Percentiles rank a stretch among this genome's conserved stretches.
phyloP scores from a whole-genome alignment of 768 basidiomycete species.

The Saitozyma podzolica region DNA sequence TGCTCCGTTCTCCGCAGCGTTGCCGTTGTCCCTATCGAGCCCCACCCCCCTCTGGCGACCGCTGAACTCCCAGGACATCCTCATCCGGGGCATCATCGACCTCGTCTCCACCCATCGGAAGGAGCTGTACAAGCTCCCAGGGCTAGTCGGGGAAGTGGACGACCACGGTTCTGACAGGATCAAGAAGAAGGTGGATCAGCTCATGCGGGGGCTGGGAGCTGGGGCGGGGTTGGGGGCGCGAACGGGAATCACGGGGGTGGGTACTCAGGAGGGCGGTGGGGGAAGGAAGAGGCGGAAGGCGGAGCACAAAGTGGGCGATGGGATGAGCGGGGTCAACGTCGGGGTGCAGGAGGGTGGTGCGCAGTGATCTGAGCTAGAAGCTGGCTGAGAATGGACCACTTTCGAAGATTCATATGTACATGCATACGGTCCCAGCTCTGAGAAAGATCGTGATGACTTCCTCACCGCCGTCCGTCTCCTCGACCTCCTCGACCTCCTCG shows the following conservation, averaged over 20 bases:
- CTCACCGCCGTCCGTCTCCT: too few relatives aligned
- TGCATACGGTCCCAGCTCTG: neutral
- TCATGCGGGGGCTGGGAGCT: neutral
- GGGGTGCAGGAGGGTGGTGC: too few relatives aligned
- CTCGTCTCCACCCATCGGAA: neutral
- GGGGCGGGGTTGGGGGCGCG: neutral
- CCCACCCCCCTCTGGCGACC: neutral
- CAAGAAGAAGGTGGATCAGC: constrained; percentile 3
- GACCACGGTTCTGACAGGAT: constrained; percentile 9
- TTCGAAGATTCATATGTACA: neutral
- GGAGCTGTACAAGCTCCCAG: constrained; percentile 7
- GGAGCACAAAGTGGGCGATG: too few relatives aligned
- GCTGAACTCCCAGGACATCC: neutral
- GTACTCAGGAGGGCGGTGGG: too few relatives aligned
- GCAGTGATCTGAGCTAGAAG: too few relatives aligned
- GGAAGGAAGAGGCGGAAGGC: too few relatives aligned
- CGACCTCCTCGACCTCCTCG: too few relatives aligned
- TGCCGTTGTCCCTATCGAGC: neutral
- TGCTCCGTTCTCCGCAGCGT: too few relatives aligned
- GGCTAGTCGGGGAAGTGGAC: constrained; percentile 13
- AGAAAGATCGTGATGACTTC: too few relatives aligned
- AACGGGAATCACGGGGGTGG: too few relatives aligned
- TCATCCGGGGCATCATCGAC: constrained; percentile 9
- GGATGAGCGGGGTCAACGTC: too few relatives aligned
- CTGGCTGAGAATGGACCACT: neutral